These are phyloP conservation scores for Ascosphaera aggregata DNA, from an alignment of 2,329 filamentous ascomycete species.

Conservation along the genomic window DNA sequence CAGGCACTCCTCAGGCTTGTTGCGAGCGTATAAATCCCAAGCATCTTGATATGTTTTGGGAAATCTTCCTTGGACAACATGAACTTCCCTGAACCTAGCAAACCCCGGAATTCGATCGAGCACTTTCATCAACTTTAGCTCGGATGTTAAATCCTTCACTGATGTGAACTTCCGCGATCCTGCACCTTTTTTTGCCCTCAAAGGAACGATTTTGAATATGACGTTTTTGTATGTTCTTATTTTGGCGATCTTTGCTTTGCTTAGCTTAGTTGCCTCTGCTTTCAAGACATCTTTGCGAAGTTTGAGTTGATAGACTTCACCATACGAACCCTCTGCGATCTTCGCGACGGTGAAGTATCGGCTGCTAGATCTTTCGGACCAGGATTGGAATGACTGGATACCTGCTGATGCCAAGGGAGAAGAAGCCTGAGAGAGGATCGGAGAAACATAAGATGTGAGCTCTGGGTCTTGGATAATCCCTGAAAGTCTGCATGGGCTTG, in stretches of 20 bases:
- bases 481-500: slow-evolving; percentile 11
- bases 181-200: slow-evolving; percentile 17
- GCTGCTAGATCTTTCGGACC: slow-evolving; percentile 16
- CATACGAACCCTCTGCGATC: slow-evolving; percentile 42
- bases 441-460: slow-evolving; percentile 13
- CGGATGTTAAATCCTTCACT: slow-evolving; percentile 26
- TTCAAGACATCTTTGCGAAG: slow-evolving; percentile 15
- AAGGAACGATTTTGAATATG: slow-evolving; percentile 26
- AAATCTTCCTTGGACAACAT: slow-evolving; percentile 33
- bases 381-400: slow-evolving; percentile 17
- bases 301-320: slow-evolving; percentile 37
- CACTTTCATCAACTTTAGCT: slow-evolving; percentile 30
- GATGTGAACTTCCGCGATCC: slow-evolving; percentile 21
- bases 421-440: slow-evolving; percentile 16
- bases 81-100: slow-evolving; percentile 35
- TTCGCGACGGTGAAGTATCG: slow-evolving; percentile 27
- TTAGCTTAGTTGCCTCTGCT: slow-evolving; percentile 9
- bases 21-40: slow-evolving; percentile 17
- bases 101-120: slow-evolving; percentile 38
- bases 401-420: slow-evolving; percentile 14
- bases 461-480: slow-evolving; percentile 14
- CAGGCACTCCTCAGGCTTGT: slow-evolving; percentile 19
- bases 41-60: slow-evolving; percentile 26
- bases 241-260: slow-evolving; percentile 16
- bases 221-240: slow-evolving; percentile 18